A percentile compares a stretch with the other conserved stretches of the same genome.
Conservation (phyloP, 371 early-diverging fungal species). For the Encephalitozoon cuniculi region DNA sequence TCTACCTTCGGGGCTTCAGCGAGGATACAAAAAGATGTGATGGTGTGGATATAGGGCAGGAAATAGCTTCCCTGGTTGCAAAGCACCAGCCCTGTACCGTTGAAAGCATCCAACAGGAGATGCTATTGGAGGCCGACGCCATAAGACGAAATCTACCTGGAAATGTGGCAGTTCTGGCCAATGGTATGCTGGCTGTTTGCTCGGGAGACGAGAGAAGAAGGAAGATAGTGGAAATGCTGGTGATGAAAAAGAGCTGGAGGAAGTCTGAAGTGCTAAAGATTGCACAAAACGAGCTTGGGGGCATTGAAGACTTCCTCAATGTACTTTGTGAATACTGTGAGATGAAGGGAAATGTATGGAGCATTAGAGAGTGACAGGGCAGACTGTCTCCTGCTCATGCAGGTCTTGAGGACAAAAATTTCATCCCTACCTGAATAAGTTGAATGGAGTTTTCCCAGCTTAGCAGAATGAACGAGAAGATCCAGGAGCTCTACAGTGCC, state of each 20-base stretch:
- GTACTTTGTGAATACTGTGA: neutral
- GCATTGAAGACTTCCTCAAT: neutral
- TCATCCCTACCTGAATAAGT: neutral
- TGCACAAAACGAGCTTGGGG: neutral
- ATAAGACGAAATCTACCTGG: neutral
- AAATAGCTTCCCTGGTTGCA: neutral
- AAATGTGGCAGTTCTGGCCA: neutral
- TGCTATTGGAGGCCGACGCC: neutral
- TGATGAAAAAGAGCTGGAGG: neutral
- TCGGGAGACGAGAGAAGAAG: neutral
- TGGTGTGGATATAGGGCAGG: neutral
- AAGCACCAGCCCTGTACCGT: neutral
- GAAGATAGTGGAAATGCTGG: neutral
- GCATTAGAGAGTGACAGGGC: neutral
- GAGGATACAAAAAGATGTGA: neutral
- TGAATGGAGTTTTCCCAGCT: neutral
- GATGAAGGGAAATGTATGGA: neutral
- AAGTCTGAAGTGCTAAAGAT: neutral
- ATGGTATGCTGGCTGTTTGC: neutral
- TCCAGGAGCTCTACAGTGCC: neutral
- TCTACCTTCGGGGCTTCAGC: constrained; percentile 16
- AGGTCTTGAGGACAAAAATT: neutral
- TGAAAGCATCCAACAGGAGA: neutral
- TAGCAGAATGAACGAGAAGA: constrained; percentile 16
- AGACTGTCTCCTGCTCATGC: neutral